Evolutionary conservation across 2,329 filamentous ascomycete species (phyloP), one percentile per base, ranked within the genome.

Genomic region (Aspergillus spinulosporus): DNA sequence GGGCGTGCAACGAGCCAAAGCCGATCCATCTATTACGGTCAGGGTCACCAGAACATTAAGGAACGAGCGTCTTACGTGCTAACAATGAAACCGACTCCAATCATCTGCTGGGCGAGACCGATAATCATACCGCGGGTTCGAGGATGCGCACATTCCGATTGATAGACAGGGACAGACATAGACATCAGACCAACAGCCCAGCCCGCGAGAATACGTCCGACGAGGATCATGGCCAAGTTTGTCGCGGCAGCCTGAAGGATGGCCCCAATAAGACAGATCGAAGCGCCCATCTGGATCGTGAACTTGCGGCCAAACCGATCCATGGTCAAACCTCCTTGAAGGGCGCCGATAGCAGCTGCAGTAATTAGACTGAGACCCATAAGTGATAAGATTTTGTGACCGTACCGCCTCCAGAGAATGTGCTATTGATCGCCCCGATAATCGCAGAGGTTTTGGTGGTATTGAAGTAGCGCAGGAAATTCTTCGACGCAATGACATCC

Each of bases 351-450:
- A 32, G 82, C 76, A 11, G 64, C 66, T 69, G 54, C 7, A 47
- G 15, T 15, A 12, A 28, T 39, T 39, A 9, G 3, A 26, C 37
- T n/a, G 2, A 14, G 14, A 40, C 4, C 36, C 4, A 21, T 29
- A 15, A 28, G 3, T 31, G 32, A 21, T 26, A 2, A 39, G 12
- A 49, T 46, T 4, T 32, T 34, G 32, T 34, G 6, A 32, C 21
- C 66, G 9, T 57, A 54, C 81, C 82, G n/a, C 82, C 82, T 3
- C 80, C 82, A 11, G 79, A 80, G 63, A 87, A 87, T 26, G 85
- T 86, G 56, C 83, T 84, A 65, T 85, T 84, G 66, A 87, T 83
- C 15, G 84, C 84, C 8, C 85, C 85, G 54, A 86, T 76, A 49
- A 84, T 80, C 4, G 80, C 73, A 63, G 78, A 78, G 1, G 73